Percentiles rank a stretch among this genome's conserved stretches.
phyloP scores from a whole-genome alignment of 495 filamentous ascomycete species.

The Aspergillus nidulans region DNA sequence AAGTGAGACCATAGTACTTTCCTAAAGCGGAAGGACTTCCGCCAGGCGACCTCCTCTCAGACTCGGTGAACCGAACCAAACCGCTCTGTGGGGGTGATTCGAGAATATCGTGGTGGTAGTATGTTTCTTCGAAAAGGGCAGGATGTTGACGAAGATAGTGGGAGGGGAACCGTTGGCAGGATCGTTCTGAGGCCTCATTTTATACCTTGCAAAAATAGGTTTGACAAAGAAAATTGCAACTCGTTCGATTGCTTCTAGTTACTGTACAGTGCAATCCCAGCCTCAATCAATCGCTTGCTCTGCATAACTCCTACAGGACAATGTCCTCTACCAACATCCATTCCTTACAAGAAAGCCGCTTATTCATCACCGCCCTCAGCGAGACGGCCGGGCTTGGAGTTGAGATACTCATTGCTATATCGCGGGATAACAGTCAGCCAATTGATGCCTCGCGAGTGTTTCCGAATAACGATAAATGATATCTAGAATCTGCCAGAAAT shows the following conservation, averaged over 20 bases:
- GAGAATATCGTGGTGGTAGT: neutral
- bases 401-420: constrained; percentile 80
- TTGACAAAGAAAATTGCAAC: constrained; percentile 27
- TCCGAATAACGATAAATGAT: neutral
- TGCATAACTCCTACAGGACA: constrained; percentile 5
- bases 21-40: constrained; percentile 11
- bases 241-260: constrained; percentile 47
- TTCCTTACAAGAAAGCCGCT: constrained; percentile 17
- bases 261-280: constrained; percentile 41
- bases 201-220: neutral
- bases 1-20: neutral
- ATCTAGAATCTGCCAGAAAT: neutral
- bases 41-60: neutral
- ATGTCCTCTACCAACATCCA: neutral
- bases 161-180: too few species aligned
- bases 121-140: neutral
- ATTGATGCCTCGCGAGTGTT: too few species aligned
- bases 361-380: constrained; percentile 38
- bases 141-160: neutral
- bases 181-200: neutral
- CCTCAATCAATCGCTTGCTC: constrained; percentile 7
- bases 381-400: constrained; percentile 81
- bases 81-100: constrained; percentile 1
- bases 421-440: constrained; percentile 5
- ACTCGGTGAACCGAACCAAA: constrained; percentile 3